Evolutionary conservation across 345 rosid genomes (phyloP).

Genomic region (Murraya paniculata): DNA sequence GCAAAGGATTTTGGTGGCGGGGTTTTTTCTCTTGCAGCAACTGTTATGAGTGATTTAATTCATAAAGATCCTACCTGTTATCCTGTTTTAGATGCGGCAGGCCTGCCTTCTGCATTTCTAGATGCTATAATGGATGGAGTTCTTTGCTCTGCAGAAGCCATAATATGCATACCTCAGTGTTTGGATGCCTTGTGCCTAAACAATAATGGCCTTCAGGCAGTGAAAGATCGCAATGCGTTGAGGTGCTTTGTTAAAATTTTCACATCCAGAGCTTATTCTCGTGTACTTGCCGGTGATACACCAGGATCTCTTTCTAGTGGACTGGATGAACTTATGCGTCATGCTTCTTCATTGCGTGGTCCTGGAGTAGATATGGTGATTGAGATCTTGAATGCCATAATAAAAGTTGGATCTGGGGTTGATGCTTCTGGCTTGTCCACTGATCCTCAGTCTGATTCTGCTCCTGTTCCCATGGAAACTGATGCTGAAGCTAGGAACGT

Average conservation of each 20-base stretch:
- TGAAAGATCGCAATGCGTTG: slow-evolving; percentile 80
- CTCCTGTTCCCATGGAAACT: slow-evolving; percentile 89
- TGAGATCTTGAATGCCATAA: slow-evolving; percentile 64
- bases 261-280: slow-evolving; percentile 73
- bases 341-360: slow-evolving; percentile 81
- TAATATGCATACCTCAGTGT: slow-evolving; percentile 95
- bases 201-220: slow-evolving; percentile 83
- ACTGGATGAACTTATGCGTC: slow-evolving; percentile 92
- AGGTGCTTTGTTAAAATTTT: slow-evolving; percentile 90
- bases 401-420: slow-evolving; percentile 64
- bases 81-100: slow-evolving; percentile 78
- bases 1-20: slow-evolving; percentile 98
- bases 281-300: slow-evolving; percentile 81
- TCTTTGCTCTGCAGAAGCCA: slow-evolving; percentile 84
- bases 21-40: slow-evolving; percentile 92
- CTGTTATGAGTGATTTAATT: slow-evolving; percentile 94
- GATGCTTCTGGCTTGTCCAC: slow-evolving; percentile 43
- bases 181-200: slow-evolving; percentile 95
- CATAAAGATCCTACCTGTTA: slow-evolving; percentile 97
- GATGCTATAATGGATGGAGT: slow-evolving; percentile 90
- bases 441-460: slow-evolving; percentile 40
- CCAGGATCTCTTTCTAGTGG: slow-evolving; percentile 82
- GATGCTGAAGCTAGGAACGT: slow-evolving; percentile 57
- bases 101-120: slow-evolving; percentile 88
- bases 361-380: slow-evolving; percentile 90